Evolutionary conservation across 495 filamentous ascomycete species (phyloP), one percentile per base, ranked within the genome.

Genomic region (Neurospora sp.): DNA sequence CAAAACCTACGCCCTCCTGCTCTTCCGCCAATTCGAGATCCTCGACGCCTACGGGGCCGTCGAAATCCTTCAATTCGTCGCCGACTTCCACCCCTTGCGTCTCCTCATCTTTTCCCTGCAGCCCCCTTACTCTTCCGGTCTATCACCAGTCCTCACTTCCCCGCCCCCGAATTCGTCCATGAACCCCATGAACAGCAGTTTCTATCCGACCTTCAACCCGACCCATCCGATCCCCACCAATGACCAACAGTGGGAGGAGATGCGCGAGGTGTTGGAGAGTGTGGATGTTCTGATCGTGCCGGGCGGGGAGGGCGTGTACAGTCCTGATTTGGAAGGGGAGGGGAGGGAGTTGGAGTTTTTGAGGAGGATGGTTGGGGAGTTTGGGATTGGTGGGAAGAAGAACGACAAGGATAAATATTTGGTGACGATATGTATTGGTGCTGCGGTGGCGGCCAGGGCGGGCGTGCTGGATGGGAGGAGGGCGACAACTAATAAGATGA

Each of bases 401-500:
- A 37, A 37, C 35, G 35, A 37, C 35, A 70, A 48, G 8, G 73
- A 89, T 10, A 73, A 82, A 40, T 87, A 86, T 69, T 44, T 89
- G 22, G 78, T 90, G 41, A 88, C 84, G 10, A 81, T 89, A 8
- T 89, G 88, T 74, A 88, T 83, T 5, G 87, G 88, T 7, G 69
- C 83, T 0, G 80, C 77, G 16, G 76, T 89, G 1, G 79, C 82
- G 0, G 86, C 87, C 0, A 75, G 79, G 14, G 74, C 87, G 0
- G 87, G 87, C 0, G 77, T 89, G 18, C 73, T 89, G 31, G 82
- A 88, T 69, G 85, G 87, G 0, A 73, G 75, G 12, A 73, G 80
- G 3, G 88, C 86, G 6, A 90, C 88, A 1, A 87, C 86, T 69
- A 90, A 89, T 75, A 88, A 90, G 79, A 84, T 84, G 39, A 86